These are phyloP conservation scores for Lasiodiplodia sp. DNA, from an alignment of 2,329 filamentous ascomycete genomes.

Conservation along the genomic window DNA sequence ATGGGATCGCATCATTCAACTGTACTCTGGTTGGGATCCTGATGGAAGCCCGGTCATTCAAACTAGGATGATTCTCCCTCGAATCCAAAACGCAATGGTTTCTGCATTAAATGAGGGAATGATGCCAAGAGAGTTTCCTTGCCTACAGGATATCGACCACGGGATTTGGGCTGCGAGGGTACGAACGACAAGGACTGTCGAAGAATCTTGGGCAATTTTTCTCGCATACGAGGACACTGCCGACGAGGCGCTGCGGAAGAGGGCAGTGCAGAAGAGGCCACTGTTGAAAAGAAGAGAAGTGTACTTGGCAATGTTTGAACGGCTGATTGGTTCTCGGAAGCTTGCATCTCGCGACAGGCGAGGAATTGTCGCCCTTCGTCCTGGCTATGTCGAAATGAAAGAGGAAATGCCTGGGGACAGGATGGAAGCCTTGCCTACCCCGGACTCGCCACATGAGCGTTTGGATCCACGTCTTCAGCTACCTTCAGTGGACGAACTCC, in stretches of 20 bases:
- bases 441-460: constrained; percentile 68
- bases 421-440: constrained; percentile 61
- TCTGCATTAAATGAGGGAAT: constrained; percentile 23
- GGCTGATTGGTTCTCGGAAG: constrained; percentile 46
- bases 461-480: constrained; percentile 69
- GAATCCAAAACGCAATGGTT: constrained; percentile 34
- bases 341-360: background rate
- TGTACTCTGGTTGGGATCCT: constrained; percentile 69
- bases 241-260: constrained; percentile 37
- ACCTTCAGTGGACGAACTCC: constrained; percentile 66
- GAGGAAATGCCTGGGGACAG: constrained; percentile 65
- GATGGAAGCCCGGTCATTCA: constrained; percentile 70
- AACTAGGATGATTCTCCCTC: constrained; percentile 56
- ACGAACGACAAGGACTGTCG: constrained; percentile 64
- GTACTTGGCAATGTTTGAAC: constrained; percentile 65
- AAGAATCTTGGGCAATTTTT: constrained; percentile 72
- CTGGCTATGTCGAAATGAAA: background rate
- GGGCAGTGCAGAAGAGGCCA: too few relatives aligned
- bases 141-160: constrained; percentile 24
- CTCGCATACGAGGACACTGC: constrained; percentile 57
- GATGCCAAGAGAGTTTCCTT: background rate
- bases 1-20: constrained; percentile 62
- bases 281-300: constrained; percentile 38
- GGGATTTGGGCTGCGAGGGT: constrained; percentile 64
- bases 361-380: background rate